Percentiles rank a stretch among this genome's conserved stretches.
Evolutionary conservation across 371 early-diverging fungal species (phyloP).

Genomic region (Mucor indicus): DNA sequence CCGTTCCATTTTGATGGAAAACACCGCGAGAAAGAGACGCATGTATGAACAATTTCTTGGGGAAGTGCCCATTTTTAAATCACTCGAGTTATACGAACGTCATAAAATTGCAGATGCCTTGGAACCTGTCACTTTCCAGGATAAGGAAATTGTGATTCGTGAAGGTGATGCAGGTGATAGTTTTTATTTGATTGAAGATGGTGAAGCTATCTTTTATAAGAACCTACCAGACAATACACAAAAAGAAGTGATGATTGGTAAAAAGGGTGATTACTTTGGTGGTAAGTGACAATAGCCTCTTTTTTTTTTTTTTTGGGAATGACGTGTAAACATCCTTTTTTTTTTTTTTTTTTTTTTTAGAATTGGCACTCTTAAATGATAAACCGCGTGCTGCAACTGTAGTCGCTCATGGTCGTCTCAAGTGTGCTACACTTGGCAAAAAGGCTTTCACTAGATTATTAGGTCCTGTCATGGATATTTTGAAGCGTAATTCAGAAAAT

Average conservation of each 20-base stretch:
- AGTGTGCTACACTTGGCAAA: constrained; percentile 90
- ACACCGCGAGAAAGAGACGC: constrained; percentile 66
- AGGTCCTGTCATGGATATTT: constrained; percentile 84
- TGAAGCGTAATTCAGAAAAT: constrained; percentile 86
- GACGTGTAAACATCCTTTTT: not conserved
- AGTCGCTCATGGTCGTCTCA: constrained; percentile 81
- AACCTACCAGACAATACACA: constrained; percentile 59
- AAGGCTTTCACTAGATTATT: constrained; percentile 90
- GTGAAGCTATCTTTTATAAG: constrained; percentile 65
- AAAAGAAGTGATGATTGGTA: constrained; percentile 69
- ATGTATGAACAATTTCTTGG: constrained; percentile 80
- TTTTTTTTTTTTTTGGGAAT: not conserved
- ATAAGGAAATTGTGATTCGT: constrained; percentile 64
- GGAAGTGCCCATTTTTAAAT: constrained; percentile 66
- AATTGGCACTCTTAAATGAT: constrained; percentile 89
- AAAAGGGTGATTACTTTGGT: constrained; percentile 95
- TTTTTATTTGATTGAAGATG: constrained; percentile 83
- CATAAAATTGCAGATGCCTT: constrained; percentile 83
- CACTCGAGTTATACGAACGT: constrained; percentile 67
- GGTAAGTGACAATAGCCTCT: too few species aligned
- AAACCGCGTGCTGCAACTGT: constrained; percentile 92
- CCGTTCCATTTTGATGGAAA: constrained; percentile 74
- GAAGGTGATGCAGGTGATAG: constrained; percentile 70
- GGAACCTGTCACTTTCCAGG: constrained; percentile 65
- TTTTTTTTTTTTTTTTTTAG: constrained; percentile 33